Conservation (phyloP, 2,329 filamentous ascomycete genomes). For the Xylariaceae sp. region DNA sequence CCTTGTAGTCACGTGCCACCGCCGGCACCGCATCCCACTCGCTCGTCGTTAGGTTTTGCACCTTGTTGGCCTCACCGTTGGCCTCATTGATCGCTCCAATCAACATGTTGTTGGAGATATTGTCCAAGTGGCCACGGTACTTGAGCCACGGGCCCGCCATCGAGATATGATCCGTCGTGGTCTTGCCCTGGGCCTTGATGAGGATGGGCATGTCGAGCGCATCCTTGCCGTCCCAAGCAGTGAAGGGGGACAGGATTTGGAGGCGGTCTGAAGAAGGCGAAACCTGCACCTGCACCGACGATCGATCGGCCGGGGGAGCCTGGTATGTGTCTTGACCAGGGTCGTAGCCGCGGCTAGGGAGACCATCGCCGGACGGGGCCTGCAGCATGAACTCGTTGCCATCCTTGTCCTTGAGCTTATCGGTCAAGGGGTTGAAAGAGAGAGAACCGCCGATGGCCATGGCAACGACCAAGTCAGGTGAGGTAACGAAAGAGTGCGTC, state of each 20-base stretch:
- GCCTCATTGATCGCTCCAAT: slow-evolving; percentile 95
- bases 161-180: slow-evolving; percentile 94
- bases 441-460: slow-evolving; percentile 78
- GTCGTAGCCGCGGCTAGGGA: slow-evolving; percentile 81
- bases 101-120: slow-evolving; percentile 99
- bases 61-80: slow-evolving; percentile 96
- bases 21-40: slow-evolving; percentile 86
- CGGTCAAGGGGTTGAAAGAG: slow-evolving; percentile 92
- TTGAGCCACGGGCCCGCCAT: slow-evolving; percentile 97
- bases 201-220: slow-evolving; percentile 79
- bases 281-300: slow-evolving; percentile 71
- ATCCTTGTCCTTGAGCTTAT: slow-evolving; percentile 88
- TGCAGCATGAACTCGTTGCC: slow-evolving; percentile 93
- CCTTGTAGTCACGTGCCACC: slow-evolving; percentile 97
- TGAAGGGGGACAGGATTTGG: slow-evolving; percentile 83
- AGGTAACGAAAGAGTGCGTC: slow-evolving; percentile 90
- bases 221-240: slow-evolving; percentile 89
- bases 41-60: slow-evolving; percentile 84
- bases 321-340: slow-evolving; percentile 92
- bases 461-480: slow-evolving; percentile 84
- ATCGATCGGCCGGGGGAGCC: slow-evolving; percentile 79
- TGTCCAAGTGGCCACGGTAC: slow-evolving; percentile 98
- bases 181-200: slow-evolving; percentile 96
- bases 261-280: slow-evolving; percentile 90
- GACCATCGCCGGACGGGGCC: slow-evolving; percentile 73